Conservation (phyloP, 1,284 basidiomycete genomes). For the Austroboletus niveus region DNA sequence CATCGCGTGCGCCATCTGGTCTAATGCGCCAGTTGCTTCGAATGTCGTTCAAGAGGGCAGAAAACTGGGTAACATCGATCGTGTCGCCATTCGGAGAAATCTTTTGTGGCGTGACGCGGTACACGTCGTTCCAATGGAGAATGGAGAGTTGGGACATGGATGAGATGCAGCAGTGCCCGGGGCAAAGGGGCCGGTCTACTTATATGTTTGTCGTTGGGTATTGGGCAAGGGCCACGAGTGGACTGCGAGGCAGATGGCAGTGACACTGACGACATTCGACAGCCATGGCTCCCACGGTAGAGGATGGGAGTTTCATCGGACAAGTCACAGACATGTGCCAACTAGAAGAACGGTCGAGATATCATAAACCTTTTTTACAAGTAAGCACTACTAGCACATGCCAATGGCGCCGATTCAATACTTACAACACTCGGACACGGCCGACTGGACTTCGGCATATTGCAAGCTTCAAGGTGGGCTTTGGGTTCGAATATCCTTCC, state of each 20-base stretch:
- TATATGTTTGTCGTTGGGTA: slow-evolving; percentile 3
- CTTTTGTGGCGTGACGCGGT: slow-evolving; percentile 73
- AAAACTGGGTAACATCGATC: slow-evolving; percentile 77
- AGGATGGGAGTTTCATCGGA: too few relatives aligned
- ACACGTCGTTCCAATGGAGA: slow-evolving; percentile 74
- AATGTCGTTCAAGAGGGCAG: slow-evolving; percentile 57
- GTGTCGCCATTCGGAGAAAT: slow-evolving; percentile 51
- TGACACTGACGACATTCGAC: not conserved
- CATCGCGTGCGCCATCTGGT: slow-evolving; percentile 58
- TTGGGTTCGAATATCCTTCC: too few relatives aligned
- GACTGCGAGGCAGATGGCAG: not conserved
- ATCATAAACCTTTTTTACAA: too few relatives aligned
- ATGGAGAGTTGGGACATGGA: slow-evolving; percentile 34
- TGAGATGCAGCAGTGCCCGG: not conserved
- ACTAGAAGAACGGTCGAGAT: too few relatives aligned
- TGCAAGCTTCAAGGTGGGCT: too few relatives aligned
- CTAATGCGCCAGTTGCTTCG: slow-evolving; percentile 51
- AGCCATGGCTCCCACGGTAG: too few relatives aligned
- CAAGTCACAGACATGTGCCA: too few relatives aligned
- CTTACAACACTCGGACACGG: too few relatives aligned
- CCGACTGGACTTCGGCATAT: too few relatives aligned
- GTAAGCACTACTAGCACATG: too few relatives aligned
- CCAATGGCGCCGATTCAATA: too few relatives aligned
- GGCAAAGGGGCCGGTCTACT: not conserved
- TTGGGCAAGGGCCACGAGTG: slow-evolving; percentile 2